Base-by-base conservation (phyloP, 2,329 filamentous ascomycete species). In the Trichophyton simii region DNA sequence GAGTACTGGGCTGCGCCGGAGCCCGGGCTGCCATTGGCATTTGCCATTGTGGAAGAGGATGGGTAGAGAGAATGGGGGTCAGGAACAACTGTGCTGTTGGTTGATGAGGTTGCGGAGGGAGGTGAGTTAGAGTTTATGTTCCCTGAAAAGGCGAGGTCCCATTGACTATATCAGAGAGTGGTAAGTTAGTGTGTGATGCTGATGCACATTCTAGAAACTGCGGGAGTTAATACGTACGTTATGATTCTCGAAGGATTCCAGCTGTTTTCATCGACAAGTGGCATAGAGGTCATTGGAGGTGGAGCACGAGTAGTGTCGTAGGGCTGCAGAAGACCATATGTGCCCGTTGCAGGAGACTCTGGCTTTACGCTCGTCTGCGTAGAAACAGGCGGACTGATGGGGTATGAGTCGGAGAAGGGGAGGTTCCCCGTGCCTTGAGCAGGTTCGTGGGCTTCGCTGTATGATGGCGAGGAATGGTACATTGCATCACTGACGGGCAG, bases 141-240 rank as follows among this genome's bases (percentile, higher is more conserved):
- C 73, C 86, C 88, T 79, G 90, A 89, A 77, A 96, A 97, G 66
- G 92, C 91, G 70, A 88, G 86, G 75, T 95, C 91, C 91, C 92
- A 97, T 79, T 96, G 90, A 74, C 91, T 95, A 31, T 31, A 31
- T 31, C 28, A 6, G 6, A 7, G 28, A 31, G 69, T 7, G 13
- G 8, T 11, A 7, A 22, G 34, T 20, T 15, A 34, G 18, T 18
- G 20, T 18, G 34, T n/a, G 31, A 31, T 6, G 5, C 28, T n/a
- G 31, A 31, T 6, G 5, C 28, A 46, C 1, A 44, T 36, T 8
- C 18, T 42, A 25, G 11, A 7, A 31, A 31, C 1, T 20, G 18
- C 5, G 11, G 25, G 15, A 59, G 36, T 15, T 46, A 58, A 36
- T 31, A 82, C 89, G 81, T 82, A 95, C 90, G 92, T 89, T 81